Conservation (phyloP, 169 alveolate species). For the Cryptosporidium parvum region DNA sequence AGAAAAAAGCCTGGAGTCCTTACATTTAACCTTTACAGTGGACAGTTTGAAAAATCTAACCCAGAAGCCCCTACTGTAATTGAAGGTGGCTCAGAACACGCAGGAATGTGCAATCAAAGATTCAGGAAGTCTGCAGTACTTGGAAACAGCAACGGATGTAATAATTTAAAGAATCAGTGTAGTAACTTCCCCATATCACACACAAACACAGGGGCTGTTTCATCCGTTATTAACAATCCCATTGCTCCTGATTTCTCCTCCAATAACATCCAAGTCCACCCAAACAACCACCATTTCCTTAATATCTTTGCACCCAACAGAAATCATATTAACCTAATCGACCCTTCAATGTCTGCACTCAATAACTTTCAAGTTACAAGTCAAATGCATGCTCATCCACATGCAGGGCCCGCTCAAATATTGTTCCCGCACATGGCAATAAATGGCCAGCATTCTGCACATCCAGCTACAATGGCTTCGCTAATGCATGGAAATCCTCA, state of each 20-base stretch:
- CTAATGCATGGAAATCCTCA: slow-evolving; percentile 9
- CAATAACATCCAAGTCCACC: not conserved
- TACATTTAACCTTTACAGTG: slow-evolving; percentile 63
- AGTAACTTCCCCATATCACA: not conserved
- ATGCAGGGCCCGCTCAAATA: slow-evolving; percentile 13
- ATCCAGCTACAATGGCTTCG: not conserved
- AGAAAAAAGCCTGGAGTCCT: slow-evolving; percentile 75
- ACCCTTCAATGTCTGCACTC: not conserved
- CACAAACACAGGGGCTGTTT: not conserved
- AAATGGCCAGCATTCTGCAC: not conserved
- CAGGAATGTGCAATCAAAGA: slow-evolving; percentile 1
- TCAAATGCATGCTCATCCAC: slow-evolving; percentile 15
- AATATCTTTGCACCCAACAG: not conserved
- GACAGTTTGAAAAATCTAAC: slow-evolving; percentile 67
- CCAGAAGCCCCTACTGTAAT: not conserved
- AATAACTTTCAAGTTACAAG: not conserved
- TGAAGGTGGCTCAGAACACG: not conserved
- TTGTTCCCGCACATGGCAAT: slow-evolving; percentile 15
- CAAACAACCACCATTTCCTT: not conserved
- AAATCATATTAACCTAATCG: not conserved
- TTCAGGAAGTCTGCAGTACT: not conserved
- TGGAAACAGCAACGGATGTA: not conserved
- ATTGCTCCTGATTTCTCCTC: not conserved
- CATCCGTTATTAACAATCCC: not conserved
- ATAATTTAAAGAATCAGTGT: not conserved